Conservation (phyloP, 1,139 yeast species). For the Eremothecium gossypii region DNA sequence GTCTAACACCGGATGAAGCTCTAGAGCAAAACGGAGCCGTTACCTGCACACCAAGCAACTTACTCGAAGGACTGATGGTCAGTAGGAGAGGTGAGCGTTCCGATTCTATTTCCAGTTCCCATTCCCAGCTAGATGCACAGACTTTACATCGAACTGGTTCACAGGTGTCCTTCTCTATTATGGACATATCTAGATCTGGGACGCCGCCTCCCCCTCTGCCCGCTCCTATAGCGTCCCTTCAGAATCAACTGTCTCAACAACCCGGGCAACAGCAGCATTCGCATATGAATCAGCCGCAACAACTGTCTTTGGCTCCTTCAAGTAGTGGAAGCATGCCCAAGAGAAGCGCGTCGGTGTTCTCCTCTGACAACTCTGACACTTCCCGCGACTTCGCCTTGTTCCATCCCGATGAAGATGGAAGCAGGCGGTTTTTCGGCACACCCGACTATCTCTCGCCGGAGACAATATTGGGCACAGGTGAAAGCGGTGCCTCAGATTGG, state of each 20-base stretch:
- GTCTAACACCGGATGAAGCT: constrained; percentile 7
- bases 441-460: constrained; percentile 98
- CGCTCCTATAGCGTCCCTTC: constrained; percentile 5
- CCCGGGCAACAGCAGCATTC: constrained; percentile 7
- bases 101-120: constrained; percentile 29
- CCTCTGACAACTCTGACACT: constrained; percentile 8
- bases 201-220: constrained; percentile 23
- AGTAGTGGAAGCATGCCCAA: constrained; percentile 3
- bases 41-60: not conserved
- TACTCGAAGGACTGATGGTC: constrained; percentile 2
- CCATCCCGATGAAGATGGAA: constrained; percentile 49
- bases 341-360: constrained; percentile 6
- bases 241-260: constrained; percentile 4
- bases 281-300: not conserved
- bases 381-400: constrained; percentile 46
- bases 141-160: constrained; percentile 24
- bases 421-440: constrained; percentile 78
- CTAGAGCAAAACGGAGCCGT: constrained; percentile 6
- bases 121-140: constrained; percentile 29
- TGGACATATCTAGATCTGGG: constrained; percentile 23
- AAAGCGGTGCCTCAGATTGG: constrained; percentile 90
- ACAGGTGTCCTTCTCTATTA: constrained; percentile 23
- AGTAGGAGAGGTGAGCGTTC: constrained; percentile 21
- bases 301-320: not conserved
- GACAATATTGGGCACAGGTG: constrained; percentile 77